These are phyloP conservation scores for Vitis amurensis DNA, from an alignment of 164 flowering plant species.

Conservation along the genomic window DNA sequence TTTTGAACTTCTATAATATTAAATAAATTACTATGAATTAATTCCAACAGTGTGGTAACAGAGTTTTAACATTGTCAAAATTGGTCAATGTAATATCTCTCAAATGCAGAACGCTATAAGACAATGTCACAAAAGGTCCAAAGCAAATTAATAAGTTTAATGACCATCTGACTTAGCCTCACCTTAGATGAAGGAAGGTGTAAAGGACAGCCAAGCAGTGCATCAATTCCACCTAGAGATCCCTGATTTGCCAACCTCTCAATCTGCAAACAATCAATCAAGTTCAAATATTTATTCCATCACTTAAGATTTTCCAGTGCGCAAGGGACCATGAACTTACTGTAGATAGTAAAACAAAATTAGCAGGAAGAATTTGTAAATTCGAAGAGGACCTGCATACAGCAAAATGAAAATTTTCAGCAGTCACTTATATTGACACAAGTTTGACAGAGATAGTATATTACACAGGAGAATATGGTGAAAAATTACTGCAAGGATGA, in stretches of 20 bases:
- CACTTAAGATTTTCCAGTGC: neutral
- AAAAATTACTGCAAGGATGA: constrained; percentile 47
- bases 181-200: constrained; percentile 84
- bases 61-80: too few relatives aligned
- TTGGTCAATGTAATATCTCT: neutral
- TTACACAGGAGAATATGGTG: constrained; percentile 3
- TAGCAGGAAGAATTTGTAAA: constrained; percentile 68
- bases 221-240: constrained; percentile 92
- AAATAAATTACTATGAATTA: neutral
- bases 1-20: too few relatives aligned
- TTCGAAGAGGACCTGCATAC: constrained; percentile 52
- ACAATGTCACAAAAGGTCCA: neutral
- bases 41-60: neutral
- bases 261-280: constrained; percentile 35
- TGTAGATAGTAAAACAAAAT: constrained; percentile 59
- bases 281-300: neutral
- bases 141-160: neutral
- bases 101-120: neutral
- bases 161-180: neutral
- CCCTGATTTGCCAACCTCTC: constrained; percentile 84
- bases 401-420: constrained; percentile 9
- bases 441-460: neutral
- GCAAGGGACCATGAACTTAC: constrained; percentile 38
- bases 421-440: neutral
- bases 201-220: constrained; percentile 87